Percentiles rank a stretch among this genome's conserved stretches.
phyloP scores from a whole-genome alignment of 2,329 filamentous ascomycete genomes.

The Arthroderma sp. region DNA sequence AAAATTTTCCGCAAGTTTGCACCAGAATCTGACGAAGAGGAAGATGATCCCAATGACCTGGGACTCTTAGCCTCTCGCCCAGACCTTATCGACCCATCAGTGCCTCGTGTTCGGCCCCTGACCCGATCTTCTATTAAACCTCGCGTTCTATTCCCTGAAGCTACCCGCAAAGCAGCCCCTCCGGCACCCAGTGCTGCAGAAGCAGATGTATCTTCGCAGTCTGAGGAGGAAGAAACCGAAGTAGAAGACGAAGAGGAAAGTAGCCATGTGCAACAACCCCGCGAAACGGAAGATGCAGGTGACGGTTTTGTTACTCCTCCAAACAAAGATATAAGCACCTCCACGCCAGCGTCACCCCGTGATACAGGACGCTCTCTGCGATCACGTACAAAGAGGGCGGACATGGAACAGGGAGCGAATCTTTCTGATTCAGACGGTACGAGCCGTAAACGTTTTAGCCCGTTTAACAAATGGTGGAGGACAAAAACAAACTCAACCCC shows the following conservation, averaged over 20 bases:
- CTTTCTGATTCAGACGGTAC: conserved; percentile 15
- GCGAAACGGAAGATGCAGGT: conserved; percentile 7
- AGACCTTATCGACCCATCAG: conserved; percentile 22
- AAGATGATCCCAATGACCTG: conserved; percentile 28
- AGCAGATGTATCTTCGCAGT: conserved; percentile 20
- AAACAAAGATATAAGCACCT: conserved; percentile 9
- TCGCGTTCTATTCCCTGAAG: conserved; percentile 44
- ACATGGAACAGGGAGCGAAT: conserved; percentile 14
- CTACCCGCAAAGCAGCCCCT: conserved; percentile 21
- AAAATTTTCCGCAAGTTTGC: conserved; percentile 46
- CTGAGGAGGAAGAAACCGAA: conserved; percentile 41
- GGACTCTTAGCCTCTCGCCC: conserved; percentile 29
- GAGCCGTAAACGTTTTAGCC: conserved; percentile 21
- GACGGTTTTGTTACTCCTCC: conserved; percentile 15
- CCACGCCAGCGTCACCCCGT: conserved; percentile 21
- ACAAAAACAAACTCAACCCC: conserved; percentile 16
- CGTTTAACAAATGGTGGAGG: conserved; percentile 29
- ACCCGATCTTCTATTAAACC: conserved; percentile 47
- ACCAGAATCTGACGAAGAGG: conserved; percentile 27
- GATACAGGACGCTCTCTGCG: conserved; percentile 22
- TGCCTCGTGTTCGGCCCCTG: conserved; percentile 33
- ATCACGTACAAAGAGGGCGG: conserved; percentile 17
- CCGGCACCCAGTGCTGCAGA: conserved; percentile 21
- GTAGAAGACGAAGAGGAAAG: conserved; percentile 9
- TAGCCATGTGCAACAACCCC: background rate